Base-by-base conservation (phyloP, 306 rosid species). In the Dalbergia cultrata region DNA sequence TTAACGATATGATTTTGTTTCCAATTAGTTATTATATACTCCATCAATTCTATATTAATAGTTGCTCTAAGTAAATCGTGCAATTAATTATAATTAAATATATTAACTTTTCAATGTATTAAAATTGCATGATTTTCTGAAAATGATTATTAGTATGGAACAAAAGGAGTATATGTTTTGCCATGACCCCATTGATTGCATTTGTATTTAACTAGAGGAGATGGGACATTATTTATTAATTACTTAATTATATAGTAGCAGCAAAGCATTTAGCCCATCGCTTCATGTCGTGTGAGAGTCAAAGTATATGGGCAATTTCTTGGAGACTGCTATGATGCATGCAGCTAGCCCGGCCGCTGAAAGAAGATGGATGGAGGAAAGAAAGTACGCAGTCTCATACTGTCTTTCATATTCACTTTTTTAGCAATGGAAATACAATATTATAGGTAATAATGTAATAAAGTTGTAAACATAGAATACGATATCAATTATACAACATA, bases 121-220 rank as follows among this genome's bases (percentile, higher is more conserved):
- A 26, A 26, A 26, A 26, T 1, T 26, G 31, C 2, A 26, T 1
- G 31, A 1, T 26, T 26, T 26, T 26, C 3, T 1, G 0, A 26
- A 3, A 26, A 1, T 2, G 2, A 26, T 1, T 26, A 1, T 26
- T 26, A 26, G 2, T 26, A 26, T 26, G 3, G 3, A 26, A 26
- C 2, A 0, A 26, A 26, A 5, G 0, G 2, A 5, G 0, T 5
- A 37, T 37, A 3, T 76, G 39, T 6, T 35, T 13, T 6, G 7
- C 21, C 13, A 3, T 12, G 66, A 65, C 73, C 66, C 74, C 35
- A 18, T 77, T 77, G 74, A 13, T 65, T 65, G 81, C 47, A 69
- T 59, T 17, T 78, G 53, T 33, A 78, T 58, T 9, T 34, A 17
- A 19, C 18, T 60, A 11, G 50, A 16, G 22, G 14, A 26, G 26